Base-by-base conservation (phyloP, 2,329 filamentous ascomycete species). In the Aureobasidium melanogenum region DNA sequence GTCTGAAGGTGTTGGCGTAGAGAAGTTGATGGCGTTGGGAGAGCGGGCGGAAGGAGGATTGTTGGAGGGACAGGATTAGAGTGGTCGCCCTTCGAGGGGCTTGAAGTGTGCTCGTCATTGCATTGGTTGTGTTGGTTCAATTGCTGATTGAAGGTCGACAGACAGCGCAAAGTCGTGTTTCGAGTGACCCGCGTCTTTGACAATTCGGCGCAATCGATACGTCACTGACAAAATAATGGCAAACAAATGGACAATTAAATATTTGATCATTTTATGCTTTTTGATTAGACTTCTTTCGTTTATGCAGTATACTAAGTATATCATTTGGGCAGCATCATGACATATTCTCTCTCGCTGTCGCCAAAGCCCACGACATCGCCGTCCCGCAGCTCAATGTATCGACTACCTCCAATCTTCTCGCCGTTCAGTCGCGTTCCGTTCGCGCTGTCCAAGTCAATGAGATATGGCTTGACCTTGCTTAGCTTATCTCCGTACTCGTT, bases 281-380 rank as follows among this genome's bases (percentile, higher is more conserved):
- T 36, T 15, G 14, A 14, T 36, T 36, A 36, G 14, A 14, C 34
- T 48, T 51, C 26, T 22, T 43, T 41, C 5, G 7, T 10, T 2
- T 15, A 36, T 36, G 32, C 32, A 36, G 32, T 3, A 54, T 54
- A 24, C 5, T n/a, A n/a, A n/a, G n/a, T n/a, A 19, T 17, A 7
- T 32, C 32, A 56, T 19, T 57, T 57, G 17, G 84, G 82, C 62
- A 97, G 81, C 89, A 97, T 94, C 63, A 97, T 74, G n/a, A 99
- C 91, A 73, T 97, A 99, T 75, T 99, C 94, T 68, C 91, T 84
- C 63, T 89, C 88, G 71, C 91, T 96, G 63, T 88, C 82, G 10
- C 92, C 94, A 75, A 99, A 95, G 70, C 85, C 85, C 62, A 99
- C 73, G 71, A 99, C 85, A 73, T 99, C 94, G 76, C 91, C 92